Evolutionary conservation across 805 yeast genomes (phyloP).

Genomic region (Hanseniaspora vineae): DNA sequence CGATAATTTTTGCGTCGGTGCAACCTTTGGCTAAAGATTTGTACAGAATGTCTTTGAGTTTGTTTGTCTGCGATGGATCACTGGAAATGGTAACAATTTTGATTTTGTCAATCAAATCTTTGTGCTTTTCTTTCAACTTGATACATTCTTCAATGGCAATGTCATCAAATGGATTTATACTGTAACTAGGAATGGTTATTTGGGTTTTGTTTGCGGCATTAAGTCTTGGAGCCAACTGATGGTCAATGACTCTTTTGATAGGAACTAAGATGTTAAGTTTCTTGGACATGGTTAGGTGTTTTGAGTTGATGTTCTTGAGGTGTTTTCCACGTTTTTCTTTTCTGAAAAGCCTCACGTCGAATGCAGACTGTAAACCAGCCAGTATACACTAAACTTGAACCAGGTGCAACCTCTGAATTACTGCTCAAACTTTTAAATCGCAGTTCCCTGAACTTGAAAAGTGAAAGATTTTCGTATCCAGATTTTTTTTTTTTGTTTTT

Average conservation of each 20-base stretch:
- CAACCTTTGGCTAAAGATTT: slow-evolving; percentile 92
- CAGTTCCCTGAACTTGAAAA: neutral
- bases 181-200: slow-evolving; percentile 71
- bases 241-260: slow-evolving; percentile 88
- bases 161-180: slow-evolving; percentile 95
- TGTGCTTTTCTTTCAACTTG: slow-evolving; percentile 53
- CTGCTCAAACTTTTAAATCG: neutral
- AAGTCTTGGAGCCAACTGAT: slow-evolving; percentile 85
- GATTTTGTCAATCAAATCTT: slow-evolving; percentile 57
- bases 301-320: too few relatives aligned
- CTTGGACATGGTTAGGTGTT: slow-evolving; percentile 4
- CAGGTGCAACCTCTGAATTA: too few relatives aligned
- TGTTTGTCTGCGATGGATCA: slow-evolving; percentile 45
- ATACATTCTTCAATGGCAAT: slow-evolving; percentile 95
- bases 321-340: too few relatives aligned
- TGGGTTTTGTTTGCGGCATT: slow-evolving; percentile 71
- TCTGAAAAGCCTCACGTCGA: too few relatives aligned
- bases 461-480: too few relatives aligned
- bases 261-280: slow-evolving; percentile 62
- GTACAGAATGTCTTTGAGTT: slow-evolving; percentile 78
- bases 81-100: slow-evolving; percentile 70
- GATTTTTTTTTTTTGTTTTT: neutral
- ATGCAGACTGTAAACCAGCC: too few relatives aligned
- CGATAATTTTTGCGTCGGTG: slow-evolving; percentile 72
- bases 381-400: too few relatives aligned